Percentiles rank a stretch among this genome's conserved stretches.
These are phyloP conservation scores for Onygena corvina DNA, from an alignment of 2,329 filamentous ascomycete genomes.

Conservation along the genomic window DNA sequence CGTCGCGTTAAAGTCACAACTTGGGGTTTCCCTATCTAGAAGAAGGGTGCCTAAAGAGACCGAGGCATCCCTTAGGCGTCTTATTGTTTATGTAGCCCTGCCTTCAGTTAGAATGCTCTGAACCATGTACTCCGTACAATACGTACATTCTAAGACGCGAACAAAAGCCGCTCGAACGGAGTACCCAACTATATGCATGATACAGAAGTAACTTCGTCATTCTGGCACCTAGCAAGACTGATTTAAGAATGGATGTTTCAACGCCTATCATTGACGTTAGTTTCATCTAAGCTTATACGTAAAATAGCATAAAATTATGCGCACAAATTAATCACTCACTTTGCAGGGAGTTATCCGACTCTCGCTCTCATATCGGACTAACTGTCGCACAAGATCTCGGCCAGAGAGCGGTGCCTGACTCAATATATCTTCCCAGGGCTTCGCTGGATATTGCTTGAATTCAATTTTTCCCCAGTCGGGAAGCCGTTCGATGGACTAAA, in stretches of 20 bases:
- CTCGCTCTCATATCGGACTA: constrained; percentile 63
- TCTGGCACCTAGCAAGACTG: neutral
- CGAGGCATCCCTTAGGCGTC: too few relatives aligned
- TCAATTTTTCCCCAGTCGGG: constrained; percentile 79
- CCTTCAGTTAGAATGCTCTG: too few relatives aligned
- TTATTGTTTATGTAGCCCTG: too few relatives aligned
- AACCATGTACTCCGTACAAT: too few relatives aligned
- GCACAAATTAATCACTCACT: constrained; percentile 14
- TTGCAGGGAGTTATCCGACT: constrained; percentile 54
- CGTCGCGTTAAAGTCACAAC: too few relatives aligned
- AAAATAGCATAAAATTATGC: neutral
- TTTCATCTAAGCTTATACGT: neutral
- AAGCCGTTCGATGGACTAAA: constrained; percentile 39
- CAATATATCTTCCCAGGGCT: constrained; percentile 59
- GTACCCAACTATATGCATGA: too few relatives aligned
- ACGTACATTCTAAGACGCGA: too few relatives aligned
- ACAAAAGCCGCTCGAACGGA: too few relatives aligned
- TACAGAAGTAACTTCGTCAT: neutral
- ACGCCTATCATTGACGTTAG: neutral
- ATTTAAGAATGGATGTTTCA: constrained; percentile 7
- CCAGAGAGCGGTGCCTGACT: constrained; percentile 46
- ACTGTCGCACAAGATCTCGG: constrained; percentile 51
- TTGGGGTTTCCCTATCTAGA: too few relatives aligned
- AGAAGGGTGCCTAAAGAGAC: too few relatives aligned
- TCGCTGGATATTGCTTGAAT: constrained; percentile 61